phyloP scores from a whole-genome alignment of 352 stramenopile genomes.

The Pythium aristosporum region DNA sequence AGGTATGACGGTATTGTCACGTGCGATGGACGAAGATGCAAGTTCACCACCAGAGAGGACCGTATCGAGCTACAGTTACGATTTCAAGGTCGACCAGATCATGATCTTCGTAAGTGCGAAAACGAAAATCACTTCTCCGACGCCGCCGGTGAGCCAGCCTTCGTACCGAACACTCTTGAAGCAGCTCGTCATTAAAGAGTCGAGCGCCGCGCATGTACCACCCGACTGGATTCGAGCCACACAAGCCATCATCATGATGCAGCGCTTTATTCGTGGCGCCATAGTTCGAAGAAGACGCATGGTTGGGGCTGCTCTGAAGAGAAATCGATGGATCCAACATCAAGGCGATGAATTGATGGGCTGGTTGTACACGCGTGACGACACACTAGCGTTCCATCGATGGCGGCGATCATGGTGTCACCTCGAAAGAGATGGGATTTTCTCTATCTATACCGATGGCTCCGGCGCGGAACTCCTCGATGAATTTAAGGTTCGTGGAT shows the following conservation, averaged over 20 bases:
- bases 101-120: conserved; percentile 69
- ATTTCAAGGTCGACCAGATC: conserved; percentile 69
- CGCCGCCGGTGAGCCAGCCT: conserved; percentile 38
- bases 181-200: conserved; percentile 71
- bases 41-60: neutral
- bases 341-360: conserved; percentile 68
- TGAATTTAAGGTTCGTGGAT: conserved; percentile 59
- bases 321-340: conserved; percentile 58
- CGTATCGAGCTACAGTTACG: conserved; percentile 63
- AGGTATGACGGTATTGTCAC: conserved; percentile 13
- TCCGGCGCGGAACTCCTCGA: conserved; percentile 65
- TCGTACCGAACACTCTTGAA: conserved; percentile 77
- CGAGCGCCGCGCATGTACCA: conserved; percentile 38
- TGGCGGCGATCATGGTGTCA: conserved; percentile 85
- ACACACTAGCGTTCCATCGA: conserved; percentile 79
- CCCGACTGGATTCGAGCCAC: conserved; percentile 68
- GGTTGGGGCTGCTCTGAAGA: conserved; percentile 51
- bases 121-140: conserved; percentile 31
- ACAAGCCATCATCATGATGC: conserved; percentile 75
- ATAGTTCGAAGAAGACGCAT: conserved; percentile 69
- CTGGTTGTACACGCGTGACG: conserved; percentile 82
- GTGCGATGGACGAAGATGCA: conserved; percentile 12
- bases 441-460: conserved; percentile 73
- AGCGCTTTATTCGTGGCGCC: conserved; percentile 76
- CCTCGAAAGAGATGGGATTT: conserved; percentile 61